Evolutionary conservation across 192 early-diverging fungal species (phyloP).

Genomic region (Dissophora globulifera): DNA sequence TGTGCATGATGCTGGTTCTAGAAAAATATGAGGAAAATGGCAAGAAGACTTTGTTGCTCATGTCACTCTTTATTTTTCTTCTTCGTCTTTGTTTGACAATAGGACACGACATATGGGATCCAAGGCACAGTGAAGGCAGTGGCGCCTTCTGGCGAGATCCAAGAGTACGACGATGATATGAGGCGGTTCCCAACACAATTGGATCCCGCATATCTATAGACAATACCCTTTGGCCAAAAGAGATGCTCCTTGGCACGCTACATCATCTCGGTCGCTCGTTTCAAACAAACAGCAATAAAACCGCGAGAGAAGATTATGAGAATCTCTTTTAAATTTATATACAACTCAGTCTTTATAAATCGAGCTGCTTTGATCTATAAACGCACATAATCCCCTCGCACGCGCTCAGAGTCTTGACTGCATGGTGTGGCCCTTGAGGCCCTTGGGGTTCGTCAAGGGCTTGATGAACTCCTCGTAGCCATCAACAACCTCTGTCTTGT

Average conservation of each 20-base stretch:
- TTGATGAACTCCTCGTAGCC: slow-evolving; percentile 40
- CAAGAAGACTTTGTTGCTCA: not conserved
- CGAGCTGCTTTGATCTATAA: no score
- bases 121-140: slow-evolving; percentile 31
- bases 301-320: no score
- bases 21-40: no score
- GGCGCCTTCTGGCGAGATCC: slow-evolving; percentile 38
- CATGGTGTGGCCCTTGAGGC: slow-evolving; percentile 21
- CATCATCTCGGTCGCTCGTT: no score
- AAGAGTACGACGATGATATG: slow-evolving; percentile 12
- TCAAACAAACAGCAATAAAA: no score
- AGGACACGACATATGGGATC: slow-evolving; percentile 50
- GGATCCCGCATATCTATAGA: slow-evolving; percentile 28
- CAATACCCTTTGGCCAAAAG: no score
- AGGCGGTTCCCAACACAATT: slow-evolving; percentile 24
- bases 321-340: no score
- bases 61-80: not conserved
- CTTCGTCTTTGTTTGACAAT: no score
- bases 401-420: slow-evolving; percentile 27
- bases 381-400: no score
- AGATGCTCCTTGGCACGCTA: no score
- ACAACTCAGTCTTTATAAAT: no score
- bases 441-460: slow-evolving; percentile 40
- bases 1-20: not conserved
- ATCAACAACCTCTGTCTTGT: slow-evolving; percentile 42